Percentiles rank a stretch among this genome's conserved stretches.
phyloP scores from a whole-genome alignment of 1,139 yeast genomes.

The Saccharomycopsis hybrid region DNA sequence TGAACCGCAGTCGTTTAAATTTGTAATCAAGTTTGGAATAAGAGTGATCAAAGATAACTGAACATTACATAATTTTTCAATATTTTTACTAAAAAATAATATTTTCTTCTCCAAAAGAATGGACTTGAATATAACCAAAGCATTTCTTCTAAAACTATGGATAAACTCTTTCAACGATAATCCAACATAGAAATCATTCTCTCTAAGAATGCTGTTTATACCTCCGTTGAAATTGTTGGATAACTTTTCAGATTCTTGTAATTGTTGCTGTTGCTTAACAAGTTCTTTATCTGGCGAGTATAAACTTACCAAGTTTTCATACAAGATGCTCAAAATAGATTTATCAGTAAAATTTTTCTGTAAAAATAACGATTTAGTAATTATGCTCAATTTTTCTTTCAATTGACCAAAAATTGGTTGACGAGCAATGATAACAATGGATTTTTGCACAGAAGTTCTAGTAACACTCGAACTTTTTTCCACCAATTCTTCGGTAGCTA shows the following conservation, averaged over 20 bases:
- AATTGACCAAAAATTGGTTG: conserved; percentile 86
- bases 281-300: conserved; percentile 27
- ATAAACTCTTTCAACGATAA: conserved; percentile 65
- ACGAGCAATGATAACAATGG: conserved; percentile 79
- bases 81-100: conserved; percentile 69
- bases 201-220: conserved; percentile 32
- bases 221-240: conserved; percentile 16
- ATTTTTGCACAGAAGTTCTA: conserved; percentile 85
- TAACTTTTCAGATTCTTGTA: conserved; percentile 22
- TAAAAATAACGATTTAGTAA: conserved; percentile 77
- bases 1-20: conserved; percentile 73
- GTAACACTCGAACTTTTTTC: conserved; percentile 63
- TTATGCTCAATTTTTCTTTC: conserved; percentile 82
- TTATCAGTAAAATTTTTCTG: conserved; percentile 74
- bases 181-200: conserved; percentile 64
- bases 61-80: conserved; percentile 72
- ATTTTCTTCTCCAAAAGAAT: conserved; percentile 67
- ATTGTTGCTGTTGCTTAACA: neutral
- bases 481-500: conserved; percentile 55
- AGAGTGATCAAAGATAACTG: conserved; percentile 59
- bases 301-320: conserved; percentile 57
- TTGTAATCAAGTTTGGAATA: conserved; percentile 69
- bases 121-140: conserved; percentile 70
- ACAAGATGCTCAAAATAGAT: conserved; percentile 60
- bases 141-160: conserved; percentile 49